A percentile compares a stretch with the other conserved stretches of the same genome.
These are phyloP conservation scores for Tricholoma matsutake DNA, from an alignment of 768 basidiomycete genomes.

Conservation along the genomic window DNA sequence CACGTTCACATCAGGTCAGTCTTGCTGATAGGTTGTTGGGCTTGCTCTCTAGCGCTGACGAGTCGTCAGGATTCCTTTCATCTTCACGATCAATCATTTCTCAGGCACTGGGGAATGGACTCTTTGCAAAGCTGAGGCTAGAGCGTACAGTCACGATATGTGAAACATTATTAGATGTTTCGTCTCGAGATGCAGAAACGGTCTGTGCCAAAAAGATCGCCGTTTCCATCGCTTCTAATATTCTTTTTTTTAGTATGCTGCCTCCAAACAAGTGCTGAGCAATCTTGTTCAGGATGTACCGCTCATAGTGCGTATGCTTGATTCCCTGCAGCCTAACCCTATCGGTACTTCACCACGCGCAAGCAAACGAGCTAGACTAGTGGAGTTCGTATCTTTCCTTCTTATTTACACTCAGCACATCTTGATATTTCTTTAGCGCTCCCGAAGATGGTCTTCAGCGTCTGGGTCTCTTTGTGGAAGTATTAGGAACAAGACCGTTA, in stretches of 20 bases:
- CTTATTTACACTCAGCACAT: neutral
- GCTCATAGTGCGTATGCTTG: slow-evolving; percentile 52
- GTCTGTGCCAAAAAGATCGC: slow-evolving; percentile 33
- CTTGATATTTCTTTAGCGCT: slow-evolving; percentile 16
- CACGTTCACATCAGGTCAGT: slow-evolving; percentile 47
- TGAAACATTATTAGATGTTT: slow-evolving; percentile 51
- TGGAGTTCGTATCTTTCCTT: slow-evolving; percentile 45
- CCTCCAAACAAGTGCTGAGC: slow-evolving; percentile 49
- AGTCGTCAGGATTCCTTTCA: slow-evolving; percentile 35
- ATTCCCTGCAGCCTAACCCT: slow-evolving; percentile 43
- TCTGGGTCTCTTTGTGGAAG: slow-evolving; percentile 64
- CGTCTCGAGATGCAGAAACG: slow-evolving; percentile 41
- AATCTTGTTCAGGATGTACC: slow-evolving; percentile 46
- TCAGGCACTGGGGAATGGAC: slow-evolving; percentile 45
- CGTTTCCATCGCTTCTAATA: neutral
- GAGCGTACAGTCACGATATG: slow-evolving; percentile 57
- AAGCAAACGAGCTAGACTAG: slow-evolving; percentile 57
- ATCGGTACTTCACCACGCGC: slow-evolving; percentile 43
- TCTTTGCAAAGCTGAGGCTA: slow-evolving; percentile 51
- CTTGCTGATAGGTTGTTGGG: neutral
- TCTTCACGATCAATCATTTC: slow-evolving; percentile 40
- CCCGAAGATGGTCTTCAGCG: slow-evolving; percentile 41
- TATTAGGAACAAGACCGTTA: slow-evolving; percentile 59
- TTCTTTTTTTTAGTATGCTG: slow-evolving; percentile 33
- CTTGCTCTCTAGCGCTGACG: neutral